phyloP scores from a whole-genome alignment of 495 filamentous ascomycete species.

The Amniculicola lignicola region DNA sequence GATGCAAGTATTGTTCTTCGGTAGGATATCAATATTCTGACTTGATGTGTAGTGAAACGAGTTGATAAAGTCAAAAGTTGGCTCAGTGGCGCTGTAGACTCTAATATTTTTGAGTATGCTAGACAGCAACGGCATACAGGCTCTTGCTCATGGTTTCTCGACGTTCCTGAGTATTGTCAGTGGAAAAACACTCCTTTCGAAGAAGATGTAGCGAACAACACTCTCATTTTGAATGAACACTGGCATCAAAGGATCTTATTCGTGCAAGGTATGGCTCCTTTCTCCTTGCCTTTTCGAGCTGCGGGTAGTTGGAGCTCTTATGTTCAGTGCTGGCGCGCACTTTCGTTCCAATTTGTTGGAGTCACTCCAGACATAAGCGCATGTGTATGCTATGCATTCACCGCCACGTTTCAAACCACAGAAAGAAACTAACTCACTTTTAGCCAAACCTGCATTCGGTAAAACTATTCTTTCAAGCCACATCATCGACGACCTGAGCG shows the following conservation, averaged over 20 bases:
- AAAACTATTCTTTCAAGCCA: constrained; percentile 20
- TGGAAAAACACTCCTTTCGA: constrained; percentile 27
- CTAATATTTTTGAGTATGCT: constrained; percentile 14
- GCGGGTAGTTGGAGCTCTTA: no score
- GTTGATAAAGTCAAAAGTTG: constrained; percentile 22
- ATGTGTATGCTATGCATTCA: no score
- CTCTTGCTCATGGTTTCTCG: constrained; percentile 22
- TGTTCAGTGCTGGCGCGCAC: no score
- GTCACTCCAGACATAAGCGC: no score
- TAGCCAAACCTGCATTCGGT: constrained; percentile 26
- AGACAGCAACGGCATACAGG: constrained; percentile 14
- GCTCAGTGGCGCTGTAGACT: constrained; percentile 7
- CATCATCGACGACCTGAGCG: constrained; percentile 21
- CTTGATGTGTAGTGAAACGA: constrained; percentile 5
- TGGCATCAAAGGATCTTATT: constrained; percentile 23
- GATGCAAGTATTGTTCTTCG: constrained; percentile 5
- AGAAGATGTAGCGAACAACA: constrained; percentile 3
- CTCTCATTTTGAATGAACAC: not conserved
- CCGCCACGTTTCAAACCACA: no score
- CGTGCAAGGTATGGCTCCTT: constrained; percentile 13
- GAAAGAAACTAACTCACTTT: not conserved
- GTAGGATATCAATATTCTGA: not conserved
- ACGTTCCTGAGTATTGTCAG: constrained; percentile 9
- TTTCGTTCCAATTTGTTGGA: no score
- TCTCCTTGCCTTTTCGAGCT: not conserved